Base-by-base conservation (phyloP, 768 basidiomycete genomes). In the Cyclocybe cylindracea region DNA sequence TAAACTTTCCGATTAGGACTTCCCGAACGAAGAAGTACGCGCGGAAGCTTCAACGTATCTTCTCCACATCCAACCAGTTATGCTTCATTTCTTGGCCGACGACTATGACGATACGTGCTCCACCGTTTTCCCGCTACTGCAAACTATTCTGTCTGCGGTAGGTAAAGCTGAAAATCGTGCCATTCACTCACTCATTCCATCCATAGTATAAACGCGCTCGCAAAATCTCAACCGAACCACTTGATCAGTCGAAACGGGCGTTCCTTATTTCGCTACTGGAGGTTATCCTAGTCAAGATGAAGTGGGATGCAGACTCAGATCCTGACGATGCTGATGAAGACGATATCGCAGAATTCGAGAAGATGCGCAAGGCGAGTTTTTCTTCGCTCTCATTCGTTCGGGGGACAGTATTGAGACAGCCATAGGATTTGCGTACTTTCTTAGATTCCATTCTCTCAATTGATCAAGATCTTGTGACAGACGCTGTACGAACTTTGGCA, bases 71-170 rank as follows among this genome's bases (percentile, higher is more conserved):
- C 78, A 94, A 13, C 92, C 94, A 1, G 77, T 94, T 34, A 80
- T 93, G 75, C 77, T 99, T 9, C 86, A 84, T 11, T 94, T 98
- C 74, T 77, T 98, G 73, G 87, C 87, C 7, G 97, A 98, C 63
- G 78, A 87, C 24, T 91, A 91, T 57, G 91, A 95, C 55, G 94
- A 96, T 61, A 94, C 92, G 5, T 86, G 87, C 56, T 83, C 84
- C 16, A 88, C 94, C 6, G 79, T 98, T 37, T 91, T 94, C 62
- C 85, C 91, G 3, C 73, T 97, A 49, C 73, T 97, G 10, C 83
- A 86, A 55, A 78, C 82, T 16, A 73, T 97, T 50, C 80, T 99
- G 36, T 74, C 78, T 31, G 79, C 78, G 44, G 94, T 94, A 66
- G 67, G 89, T 79, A 5, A 5, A 24, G 24, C 24, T 24, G 5